Base-by-base conservation (phyloP, 768 basidiomycete species). In the Boletus coccyginus region DNA sequence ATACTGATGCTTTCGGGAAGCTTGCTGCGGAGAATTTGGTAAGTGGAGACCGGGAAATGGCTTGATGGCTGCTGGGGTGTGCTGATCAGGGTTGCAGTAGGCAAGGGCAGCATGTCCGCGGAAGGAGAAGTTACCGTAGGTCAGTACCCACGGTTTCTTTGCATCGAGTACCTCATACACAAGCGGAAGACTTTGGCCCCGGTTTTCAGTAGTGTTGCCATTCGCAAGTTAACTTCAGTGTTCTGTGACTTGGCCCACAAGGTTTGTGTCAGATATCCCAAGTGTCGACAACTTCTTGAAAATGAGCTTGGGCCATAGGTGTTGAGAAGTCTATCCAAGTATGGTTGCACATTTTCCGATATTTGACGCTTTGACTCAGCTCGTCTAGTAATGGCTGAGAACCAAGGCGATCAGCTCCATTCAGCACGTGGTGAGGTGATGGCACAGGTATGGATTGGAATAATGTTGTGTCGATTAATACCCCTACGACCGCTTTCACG, bases 101-200 rank as follows among this genome's bases (percentile, higher is more conserved):
- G 78, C 9, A 66, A 62, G 33, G 72, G 74, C 3, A 58, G 81
- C 19, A 56, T 80, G 16, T 71, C 72, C 60, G 71, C 75, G 12
- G 74, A 73, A 49, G 78, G 77, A 16, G 79, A 81, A 67, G 47
- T 41, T 80, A 81, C 62, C 74, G 69, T 48, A 71, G 75, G 80
- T 75, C 45, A 43, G 38, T 27, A 17, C 7, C 17, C 43, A 13
- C 27, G 12, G 33, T 32, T 12, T 27, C 17, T 56, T 35, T 9
- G 43, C 50, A 24, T 29, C 47, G n/a, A 63, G 29, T 40, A 24
- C 68, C 7, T 13, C 43, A 41, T 24, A 66, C 76, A 48, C 75
- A 74, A 45, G n/a, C 63, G 77, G 19, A 76, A 74, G 51, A 65
- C 72, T 0, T 57, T 78, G 35, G 69, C 75, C 0, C 75, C 76